Evolutionary conservation across 2,329 filamentous ascomycete species (phyloP).

Genomic region (Blastomyces gilchristii): DNA sequence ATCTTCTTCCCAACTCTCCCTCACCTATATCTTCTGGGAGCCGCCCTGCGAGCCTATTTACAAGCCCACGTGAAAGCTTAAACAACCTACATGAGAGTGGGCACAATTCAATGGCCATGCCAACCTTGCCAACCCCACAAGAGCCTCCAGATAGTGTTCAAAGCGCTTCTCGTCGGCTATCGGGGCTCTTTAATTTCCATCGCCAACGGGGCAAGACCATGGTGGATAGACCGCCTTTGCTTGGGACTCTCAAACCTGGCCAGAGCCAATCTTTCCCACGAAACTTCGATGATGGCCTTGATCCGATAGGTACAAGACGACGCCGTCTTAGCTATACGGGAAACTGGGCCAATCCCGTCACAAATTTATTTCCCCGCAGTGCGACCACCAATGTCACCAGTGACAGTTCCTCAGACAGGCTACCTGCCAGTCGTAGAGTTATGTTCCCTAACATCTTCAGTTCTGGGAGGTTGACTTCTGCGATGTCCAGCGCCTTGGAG

Average conservation of each 20-base stretch:
- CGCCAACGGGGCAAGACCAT: conserved; percentile 52
- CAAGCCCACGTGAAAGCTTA: conserved; percentile 38
- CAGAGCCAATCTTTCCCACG: conserved; percentile 57
- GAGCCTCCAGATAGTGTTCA: conserved; percentile 31
- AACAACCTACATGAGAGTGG: conserved; percentile 28
- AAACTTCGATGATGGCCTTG: conserved; percentile 42
- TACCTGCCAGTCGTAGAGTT: conserved; percentile 28
- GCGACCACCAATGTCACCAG: conserved; percentile 35
- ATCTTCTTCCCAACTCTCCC: conserved; percentile 29
- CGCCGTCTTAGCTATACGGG: conserved; percentile 49
- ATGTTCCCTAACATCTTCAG: conserved; percentile 37
- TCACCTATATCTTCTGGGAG: conserved; percentile 38
- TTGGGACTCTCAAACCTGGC: conserved; percentile 49
- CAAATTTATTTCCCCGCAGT: conserved; percentile 35
- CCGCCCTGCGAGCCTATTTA: conserved; percentile 35
- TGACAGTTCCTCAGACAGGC: conserved; percentile 30
- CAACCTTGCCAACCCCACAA: conserved; percentile 8
- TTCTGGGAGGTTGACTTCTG: conserved; percentile 29
- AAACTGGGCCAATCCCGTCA: conserved; percentile 44
- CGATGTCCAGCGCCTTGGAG: conserved; percentile 21
- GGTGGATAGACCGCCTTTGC: conserved; percentile 46
- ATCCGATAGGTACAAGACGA: conserved; percentile 40
- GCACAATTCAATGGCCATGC: conserved; percentile 20
- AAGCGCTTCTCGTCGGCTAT: conserved; percentile 44
- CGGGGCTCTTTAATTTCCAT: conserved; percentile 48